Base-by-base conservation (phyloP, 2,329 filamentous ascomycete species). In the Leptographium galeiforme region DNA sequence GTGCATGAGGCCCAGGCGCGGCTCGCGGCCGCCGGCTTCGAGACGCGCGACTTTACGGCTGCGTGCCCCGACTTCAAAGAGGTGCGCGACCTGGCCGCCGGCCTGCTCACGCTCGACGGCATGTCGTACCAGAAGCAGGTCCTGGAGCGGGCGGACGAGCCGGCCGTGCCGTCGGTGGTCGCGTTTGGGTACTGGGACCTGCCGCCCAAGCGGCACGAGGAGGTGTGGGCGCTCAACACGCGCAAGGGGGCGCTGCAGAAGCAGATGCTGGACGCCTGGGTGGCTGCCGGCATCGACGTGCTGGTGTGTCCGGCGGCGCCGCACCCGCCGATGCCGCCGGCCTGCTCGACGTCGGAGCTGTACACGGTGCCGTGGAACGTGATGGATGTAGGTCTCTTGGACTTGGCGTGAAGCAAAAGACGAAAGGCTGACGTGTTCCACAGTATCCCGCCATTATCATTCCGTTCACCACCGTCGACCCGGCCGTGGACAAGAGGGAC, bases 231-330 rank as follows among this genome's bases (percentile, higher is more conserved):
- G 43, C 55, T 57, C 36, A 53, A 53, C 54, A 53, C 57, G 43
- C 44, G 45, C 32, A 55, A 55, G 49, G 57, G 52, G 34, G 54
- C 53, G 14, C 33, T 55, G 48, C 56, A 57, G 32, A 58, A 58
- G 56, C 19, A 45, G n/a, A 57, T 58, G 57, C 56, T 58, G 19
- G 57, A 58, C 39, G 54, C 54, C 16, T 58, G 57, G 57, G 45
- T 56, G 14, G 16, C 44, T 3, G 40, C 48, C 25, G 57, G 56
- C 48, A 57, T 59, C 16, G 55, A 59, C 39, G 44, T 59, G 12
- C 52, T 59, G 16, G 33, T 59, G 8, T 52, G 53, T 16, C 57
- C 57, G 25, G 16, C 44, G 4, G 52, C 56, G 8, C 56, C 56
- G 25, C 57, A 59, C 53, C 53, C 55, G 33, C 49, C 57, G 6